Base-by-base conservation (phyloP, 495 filamentous ascomycete genomes). In the Aspergillus biplanus region DNA sequence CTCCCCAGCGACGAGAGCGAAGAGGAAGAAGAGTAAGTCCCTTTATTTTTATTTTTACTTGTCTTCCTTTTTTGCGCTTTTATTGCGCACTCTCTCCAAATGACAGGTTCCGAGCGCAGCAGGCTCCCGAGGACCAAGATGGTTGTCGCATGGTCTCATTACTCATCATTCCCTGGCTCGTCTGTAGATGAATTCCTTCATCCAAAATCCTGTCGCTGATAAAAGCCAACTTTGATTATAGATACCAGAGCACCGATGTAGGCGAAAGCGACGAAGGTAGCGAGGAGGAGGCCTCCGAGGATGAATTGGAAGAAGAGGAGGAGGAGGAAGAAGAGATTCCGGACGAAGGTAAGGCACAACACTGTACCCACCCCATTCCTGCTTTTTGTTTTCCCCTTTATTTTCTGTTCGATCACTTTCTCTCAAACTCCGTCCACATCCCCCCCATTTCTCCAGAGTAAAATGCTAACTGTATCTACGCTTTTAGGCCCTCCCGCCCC, bases 11-110 rank as follows among this genome's bases (percentile, higher is more conserved):
- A 88, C 56, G 85, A 81, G 48, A 85, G 82, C 46, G 85, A 86
- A 66, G 85, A 86, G 64, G 86, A 88, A 77, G 85, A 87, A 71
- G 86, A 87, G 85, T 87, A 78, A 83, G 84, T 79, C 18, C 6
- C 48, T 7, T 6, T 11, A 37, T 33, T 18, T 58, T 27, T 27
- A 27, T 27, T 58, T 61, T 34, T 57, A 21, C 34, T 59, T 59
- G 47, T 5, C 27, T 7, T 54, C 34, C 18, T 32, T 4, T 4
- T 56, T 56, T 46, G 18, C 31, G 34, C 42, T 63, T 63, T 49
- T 53, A 53, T 13, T 46, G 52, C 52, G 32, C 52, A 54, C 34
- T 54, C 52, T 44, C 9, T 54, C 27, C 7, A 54, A 7, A 18
- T 6, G n/a, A 18, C 18, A 18, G 9, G 2, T 7, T 31, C 13